Percentiles rank a stretch among this genome's conserved stretches.
phyloP scores from a whole-genome alignment of 2,329 filamentous ascomycete genomes.

The Alternaria consortialis region DNA sequence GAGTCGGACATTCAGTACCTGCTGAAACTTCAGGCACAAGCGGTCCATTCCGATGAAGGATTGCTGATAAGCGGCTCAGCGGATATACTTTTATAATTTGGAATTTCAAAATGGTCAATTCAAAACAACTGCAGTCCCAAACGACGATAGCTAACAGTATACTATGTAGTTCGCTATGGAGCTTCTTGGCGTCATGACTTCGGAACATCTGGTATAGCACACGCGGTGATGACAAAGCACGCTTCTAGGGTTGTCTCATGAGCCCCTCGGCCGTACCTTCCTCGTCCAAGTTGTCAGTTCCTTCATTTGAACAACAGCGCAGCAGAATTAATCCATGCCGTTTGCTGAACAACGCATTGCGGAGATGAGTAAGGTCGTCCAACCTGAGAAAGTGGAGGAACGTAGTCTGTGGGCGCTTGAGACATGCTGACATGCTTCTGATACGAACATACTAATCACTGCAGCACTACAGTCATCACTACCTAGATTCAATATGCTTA shows the following conservation, averaged over 20 bases:
- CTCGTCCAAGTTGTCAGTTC: neutral
- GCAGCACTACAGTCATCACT: neutral
- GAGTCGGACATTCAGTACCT: neutral
- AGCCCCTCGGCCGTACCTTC: neutral
- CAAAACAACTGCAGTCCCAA: neutral
- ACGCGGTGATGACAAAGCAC: neutral
- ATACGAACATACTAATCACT: neutral
- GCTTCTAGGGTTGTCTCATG: neutral
- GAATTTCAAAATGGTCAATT: neutral
- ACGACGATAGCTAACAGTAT: neutral
- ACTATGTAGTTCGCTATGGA: neutral
- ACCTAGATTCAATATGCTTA: neutral
- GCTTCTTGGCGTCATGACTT: neutral
- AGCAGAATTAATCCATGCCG: neutral
- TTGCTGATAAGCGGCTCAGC: neutral
- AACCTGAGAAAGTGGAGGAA: neutral
- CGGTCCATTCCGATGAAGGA: neutral
- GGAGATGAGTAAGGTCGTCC: neutral
- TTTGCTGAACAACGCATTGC: neutral
- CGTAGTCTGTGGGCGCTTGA: neutral
- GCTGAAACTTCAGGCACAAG: neutral
- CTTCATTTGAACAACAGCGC: neutral
- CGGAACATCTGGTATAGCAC: neutral
- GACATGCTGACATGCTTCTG: neutral
- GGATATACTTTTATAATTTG: slow-evolving; percentile 1